phyloP scores from a whole-genome alignment of 345 rosid species.

The Eucalyptus decipiens region DNA sequence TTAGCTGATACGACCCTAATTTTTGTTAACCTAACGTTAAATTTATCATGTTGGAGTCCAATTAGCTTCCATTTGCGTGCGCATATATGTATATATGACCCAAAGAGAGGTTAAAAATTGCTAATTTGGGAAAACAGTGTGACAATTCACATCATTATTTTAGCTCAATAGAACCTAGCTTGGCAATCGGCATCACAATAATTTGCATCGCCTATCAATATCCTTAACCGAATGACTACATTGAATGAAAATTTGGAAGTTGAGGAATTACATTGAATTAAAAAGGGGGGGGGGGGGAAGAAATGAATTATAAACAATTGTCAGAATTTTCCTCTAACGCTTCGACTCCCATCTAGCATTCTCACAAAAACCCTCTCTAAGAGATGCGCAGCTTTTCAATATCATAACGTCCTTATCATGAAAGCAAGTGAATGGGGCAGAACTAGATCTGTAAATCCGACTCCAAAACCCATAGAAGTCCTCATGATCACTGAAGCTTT shows the following conservation, averaged over 20 bases:
- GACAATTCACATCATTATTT: background rate
- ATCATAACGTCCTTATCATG: too few species aligned
- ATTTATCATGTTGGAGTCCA: background rate
- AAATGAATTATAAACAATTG: background rate
- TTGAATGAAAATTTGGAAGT: background rate
- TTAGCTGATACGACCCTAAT: background rate
- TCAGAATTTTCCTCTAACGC: background rate
- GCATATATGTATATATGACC: background rate
- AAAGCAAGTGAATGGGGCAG: too few species aligned
- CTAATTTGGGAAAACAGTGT: accelerated
- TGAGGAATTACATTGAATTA: background rate
- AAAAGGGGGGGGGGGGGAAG: too few species aligned
- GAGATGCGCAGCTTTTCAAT: too few species aligned
- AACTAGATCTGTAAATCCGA: too few species aligned
- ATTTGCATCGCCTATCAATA: background rate
- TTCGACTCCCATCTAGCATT: background rate
- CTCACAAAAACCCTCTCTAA: too few species aligned
- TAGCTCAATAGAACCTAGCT: background rate
- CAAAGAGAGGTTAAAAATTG: background rate
- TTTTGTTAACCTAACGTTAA: background rate
- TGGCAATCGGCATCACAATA: background rate
- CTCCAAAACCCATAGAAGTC: too few species aligned
- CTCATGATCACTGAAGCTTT: too few species aligned
- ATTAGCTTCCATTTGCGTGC: background rate
- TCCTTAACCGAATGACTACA: background rate